Conservation (phyloP, 2,329 filamentous ascomycete genomes). For the Hyphodiscus sp. region DNA sequence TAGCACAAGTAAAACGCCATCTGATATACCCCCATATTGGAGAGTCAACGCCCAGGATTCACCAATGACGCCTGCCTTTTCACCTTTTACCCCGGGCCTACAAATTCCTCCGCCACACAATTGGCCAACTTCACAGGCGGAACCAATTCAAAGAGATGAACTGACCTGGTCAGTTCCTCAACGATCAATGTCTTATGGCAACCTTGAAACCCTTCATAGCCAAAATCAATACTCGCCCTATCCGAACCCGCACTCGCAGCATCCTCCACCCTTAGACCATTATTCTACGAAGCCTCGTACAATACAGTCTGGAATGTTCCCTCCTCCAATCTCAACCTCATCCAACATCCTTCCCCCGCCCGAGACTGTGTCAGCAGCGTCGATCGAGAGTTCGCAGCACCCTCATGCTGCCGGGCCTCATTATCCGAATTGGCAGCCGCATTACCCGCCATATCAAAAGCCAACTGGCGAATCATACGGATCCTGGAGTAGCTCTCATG, state of each 20-base stretch:
- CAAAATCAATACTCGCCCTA: conserved; percentile 24
- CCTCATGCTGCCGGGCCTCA: conserved; percentile 20
- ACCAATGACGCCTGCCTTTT: conserved; percentile 43
- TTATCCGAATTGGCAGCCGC: conserved; percentile 25
- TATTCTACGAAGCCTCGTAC: conserved; percentile 22
- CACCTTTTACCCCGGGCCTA: conserved; percentile 40
- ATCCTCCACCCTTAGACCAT: conserved; percentile 13
- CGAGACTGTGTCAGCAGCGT: conserved; percentile 17
- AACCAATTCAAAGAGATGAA: conserved; percentile 25
- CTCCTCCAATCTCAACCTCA: conserved; percentile 22
- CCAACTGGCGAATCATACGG: conserved; percentile 22
- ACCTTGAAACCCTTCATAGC: conserved; percentile 26
- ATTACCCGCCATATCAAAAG: conserved; percentile 23
- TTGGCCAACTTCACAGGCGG: conserved; percentile 25
- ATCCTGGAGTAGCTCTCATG: conserved; percentile 19
- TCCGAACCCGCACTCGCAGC: conserved; percentile 14
- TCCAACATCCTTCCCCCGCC: conserved; percentile 14
- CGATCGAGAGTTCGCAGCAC: conserved; percentile 17
- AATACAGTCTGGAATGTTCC: conserved; percentile 24
- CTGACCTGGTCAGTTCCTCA: conserved; percentile 28
- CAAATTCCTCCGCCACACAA: conserved; percentile 24
- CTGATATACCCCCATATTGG: conserved; percentile 40
- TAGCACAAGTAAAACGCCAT: conserved; percentile 32
- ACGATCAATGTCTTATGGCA: conserved; percentile 30
- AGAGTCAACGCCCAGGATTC: conserved; percentile 44